These are phyloP conservation scores for Phytophthora macrochlamydospora DNA, from an alignment of 352 stramenopile genomes.

Conservation along the genomic window DNA sequence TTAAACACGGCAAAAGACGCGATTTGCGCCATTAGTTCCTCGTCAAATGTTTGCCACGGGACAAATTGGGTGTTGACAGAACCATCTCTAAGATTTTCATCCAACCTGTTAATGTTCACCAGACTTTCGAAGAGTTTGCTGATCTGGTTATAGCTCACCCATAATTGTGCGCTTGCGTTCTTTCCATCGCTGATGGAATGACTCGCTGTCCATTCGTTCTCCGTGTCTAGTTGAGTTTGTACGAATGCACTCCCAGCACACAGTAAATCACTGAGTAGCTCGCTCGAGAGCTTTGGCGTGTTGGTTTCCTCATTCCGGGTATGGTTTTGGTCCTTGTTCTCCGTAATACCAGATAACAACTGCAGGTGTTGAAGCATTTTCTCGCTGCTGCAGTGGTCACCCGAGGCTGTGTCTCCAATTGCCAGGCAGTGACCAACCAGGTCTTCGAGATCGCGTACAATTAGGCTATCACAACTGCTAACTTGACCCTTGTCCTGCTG, in stretches of 20 bases:
- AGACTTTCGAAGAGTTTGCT: slow-evolving; percentile 10
- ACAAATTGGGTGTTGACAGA: slow-evolving; percentile 10
- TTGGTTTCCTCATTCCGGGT: too few relatives aligned
- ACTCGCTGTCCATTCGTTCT: slow-evolving; percentile 11
- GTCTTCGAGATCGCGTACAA: slow-evolving; percentile 18
- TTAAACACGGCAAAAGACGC: slow-evolving; percentile 19
- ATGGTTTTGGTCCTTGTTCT: too few relatives aligned
- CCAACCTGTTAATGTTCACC: background rate
- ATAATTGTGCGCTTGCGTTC: slow-evolving; percentile 9
- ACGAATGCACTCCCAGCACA: slow-evolving; percentile 5
- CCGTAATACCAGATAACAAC: background rate
- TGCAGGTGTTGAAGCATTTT: slow-evolving; percentile 11
- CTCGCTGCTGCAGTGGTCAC: slow-evolving; percentile 6
- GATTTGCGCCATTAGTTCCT: slow-evolving; percentile 19
- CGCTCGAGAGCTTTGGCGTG: slow-evolving; percentile 13
- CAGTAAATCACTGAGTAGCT: slow-evolving; percentile 35
- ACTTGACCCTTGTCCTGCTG: background rate
- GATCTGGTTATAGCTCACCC: slow-evolving; percentile 13
- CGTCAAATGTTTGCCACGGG: slow-evolving; percentile 25
- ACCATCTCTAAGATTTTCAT: background rate
- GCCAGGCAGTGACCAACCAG: slow-evolving; percentile 11
- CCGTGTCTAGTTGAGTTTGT: background rate
- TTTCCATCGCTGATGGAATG: slow-evolving; percentile 2
- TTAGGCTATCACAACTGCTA: background rate
- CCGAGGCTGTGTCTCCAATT: slow-evolving; percentile 5